Evolutionary conservation across 345 rosid species (phyloP), one percentile per base, ranked within the genome.

Genomic region (Lepidium aucheri): DNA sequence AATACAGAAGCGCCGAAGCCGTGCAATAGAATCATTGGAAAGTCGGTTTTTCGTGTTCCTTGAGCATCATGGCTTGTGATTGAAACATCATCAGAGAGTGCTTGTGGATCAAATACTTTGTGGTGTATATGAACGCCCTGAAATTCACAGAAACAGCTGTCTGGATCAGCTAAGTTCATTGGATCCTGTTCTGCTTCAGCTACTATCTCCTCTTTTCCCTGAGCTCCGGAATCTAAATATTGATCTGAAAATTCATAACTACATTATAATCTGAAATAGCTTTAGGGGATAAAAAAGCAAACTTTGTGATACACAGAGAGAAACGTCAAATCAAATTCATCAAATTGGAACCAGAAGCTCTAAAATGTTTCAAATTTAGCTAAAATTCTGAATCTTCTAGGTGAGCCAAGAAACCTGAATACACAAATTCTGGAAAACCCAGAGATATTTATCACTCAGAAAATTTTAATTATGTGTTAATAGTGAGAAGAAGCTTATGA

Each of bases 1-100:
- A 79, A 93, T 40, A 85, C 81, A 36, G 98, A 93, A 63, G 98
- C 98, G 38, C 98, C 98, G 57, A 93, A 93, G 4, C 97, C 98
- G 18, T 90, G 98, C 28, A 93, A 74, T 15, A 93, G 78, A 65
- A 93, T 82, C 83, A 88, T 75, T 0, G 97, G 96, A 30, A 84
- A 69, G 14, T 72, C 69, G 42, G 75, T 8, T 73, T 74, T 75
- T 49, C 9, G 57, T 7, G 65, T 49, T 58, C 36, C 62, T 30
- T 61, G 41, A 61, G 78, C 17, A 1, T 35, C 41, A 4, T n/a
- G 45, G 35, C 43, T 62, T 15, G 40, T 70, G 38, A 20, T 17
- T 2, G 45, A 39, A 33, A 69, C 73, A 58, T 72, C 66, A 67
- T 63, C 56, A 11, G 72, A 43, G 50, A 58, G 63, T 45, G 76